These are phyloP conservation scores for Adansonia grandidieri DNA, from an alignment of 441 rosid genomes.

Conservation along the genomic window DNA sequence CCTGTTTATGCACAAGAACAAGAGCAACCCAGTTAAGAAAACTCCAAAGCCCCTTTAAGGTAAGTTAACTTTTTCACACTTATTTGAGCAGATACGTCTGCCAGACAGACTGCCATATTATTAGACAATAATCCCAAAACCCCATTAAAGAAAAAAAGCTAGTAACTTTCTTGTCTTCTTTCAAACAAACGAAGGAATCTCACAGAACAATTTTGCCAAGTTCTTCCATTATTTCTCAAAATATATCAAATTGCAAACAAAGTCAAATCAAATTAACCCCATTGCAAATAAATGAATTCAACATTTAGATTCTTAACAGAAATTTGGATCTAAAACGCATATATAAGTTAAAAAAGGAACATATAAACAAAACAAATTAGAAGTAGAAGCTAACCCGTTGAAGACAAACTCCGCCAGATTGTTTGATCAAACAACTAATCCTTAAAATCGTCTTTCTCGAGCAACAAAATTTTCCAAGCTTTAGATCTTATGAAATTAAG, in stretches of 20 bases:
- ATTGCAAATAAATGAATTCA: background rate
- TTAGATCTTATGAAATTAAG: background rate
- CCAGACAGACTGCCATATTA: background rate
- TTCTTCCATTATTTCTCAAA: background rate
- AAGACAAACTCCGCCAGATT: conserved; percentile 29
- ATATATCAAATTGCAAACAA: background rate
- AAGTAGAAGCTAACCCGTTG: conserved; percentile 25
- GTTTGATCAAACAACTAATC: background rate
- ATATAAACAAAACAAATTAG: background rate
- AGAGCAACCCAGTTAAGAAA: conserved; percentile 5
- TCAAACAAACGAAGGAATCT: conserved; percentile 18
- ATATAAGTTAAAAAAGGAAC: background rate
- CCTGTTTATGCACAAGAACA: conserved; percentile 30
- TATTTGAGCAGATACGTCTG: conserved; percentile 13
- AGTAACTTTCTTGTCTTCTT: background rate
- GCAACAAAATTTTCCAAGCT: background rate
- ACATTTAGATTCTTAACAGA: background rate
- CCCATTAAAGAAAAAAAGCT: conserved; percentile 14
- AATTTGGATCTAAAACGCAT: conserved; percentile 6
- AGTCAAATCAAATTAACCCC: conserved; percentile 1
- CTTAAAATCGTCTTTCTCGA: background rate
- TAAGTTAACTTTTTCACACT: background rate
- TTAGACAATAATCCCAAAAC: conserved; percentile 1
- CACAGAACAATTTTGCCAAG: background rate
- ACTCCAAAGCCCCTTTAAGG: conserved; percentile 17